phyloP scores from a whole-genome alignment of 148 eudicot species.

The Cornus controversa region DNA sequence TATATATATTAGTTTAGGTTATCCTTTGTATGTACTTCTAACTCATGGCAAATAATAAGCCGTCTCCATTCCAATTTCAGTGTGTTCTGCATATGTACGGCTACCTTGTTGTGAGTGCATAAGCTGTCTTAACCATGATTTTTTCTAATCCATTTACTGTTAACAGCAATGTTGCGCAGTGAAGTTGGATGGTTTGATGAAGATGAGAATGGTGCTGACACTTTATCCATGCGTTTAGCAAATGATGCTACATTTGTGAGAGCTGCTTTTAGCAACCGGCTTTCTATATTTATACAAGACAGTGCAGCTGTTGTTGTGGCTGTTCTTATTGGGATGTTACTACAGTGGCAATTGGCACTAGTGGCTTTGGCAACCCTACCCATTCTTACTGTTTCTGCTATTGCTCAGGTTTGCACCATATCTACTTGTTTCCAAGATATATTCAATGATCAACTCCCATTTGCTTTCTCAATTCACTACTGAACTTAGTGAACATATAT shows the following conservation, averaged over 20 bases:
- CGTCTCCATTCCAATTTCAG: neutral
- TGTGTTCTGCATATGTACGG: neutral
- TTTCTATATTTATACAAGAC: constrained; percentile 93
- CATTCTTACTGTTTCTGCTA: constrained; percentile 76
- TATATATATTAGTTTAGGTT: neutral
- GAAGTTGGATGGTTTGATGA: constrained; percentile 99
- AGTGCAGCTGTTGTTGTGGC: constrained; percentile 93
- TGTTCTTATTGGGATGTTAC: constrained; percentile 77
- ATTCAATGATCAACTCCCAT: neutral
- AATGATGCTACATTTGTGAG: constrained; percentile 99
- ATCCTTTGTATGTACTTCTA: neutral
- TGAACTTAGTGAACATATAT: neutral
- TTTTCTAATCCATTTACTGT: constrained; percentile 3
- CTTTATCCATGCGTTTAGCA: constrained; percentile 94
- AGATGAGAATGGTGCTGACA: constrained; percentile 96
- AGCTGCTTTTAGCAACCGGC: constrained; percentile 99
- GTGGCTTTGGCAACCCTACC: constrained; percentile 93
- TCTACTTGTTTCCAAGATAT: neutral
- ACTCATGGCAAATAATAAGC: neutral
- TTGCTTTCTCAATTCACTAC: neutral
- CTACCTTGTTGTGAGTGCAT: neutral
- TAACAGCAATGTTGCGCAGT: constrained; percentile 90
- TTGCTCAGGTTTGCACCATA: constrained; percentile 76
- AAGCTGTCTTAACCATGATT: neutral
- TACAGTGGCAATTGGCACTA: constrained; percentile 89